A percentile compares a stretch with the other conserved stretches of the same genome.
phyloP scores from a whole-genome alignment of 495 filamentous ascomycete species.

The Baudoinia panamericana region DNA sequence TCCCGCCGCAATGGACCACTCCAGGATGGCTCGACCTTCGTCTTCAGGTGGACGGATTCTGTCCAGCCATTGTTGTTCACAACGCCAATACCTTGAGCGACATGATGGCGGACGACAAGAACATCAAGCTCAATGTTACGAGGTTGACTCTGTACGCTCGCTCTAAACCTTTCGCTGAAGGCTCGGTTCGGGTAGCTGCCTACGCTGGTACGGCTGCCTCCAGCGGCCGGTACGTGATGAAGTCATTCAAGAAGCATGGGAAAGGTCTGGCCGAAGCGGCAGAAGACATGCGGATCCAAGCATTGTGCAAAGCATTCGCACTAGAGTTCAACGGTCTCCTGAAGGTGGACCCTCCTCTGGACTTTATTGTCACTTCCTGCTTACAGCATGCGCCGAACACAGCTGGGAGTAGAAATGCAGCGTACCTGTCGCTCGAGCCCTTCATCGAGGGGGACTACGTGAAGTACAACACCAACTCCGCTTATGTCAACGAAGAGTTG shows the following conservation, averaged over 20 bases:
- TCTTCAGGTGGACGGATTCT: not conserved
- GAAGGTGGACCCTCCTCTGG: constrained; percentile 17
- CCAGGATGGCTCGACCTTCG: not conserved
- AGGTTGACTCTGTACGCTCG: not conserved
- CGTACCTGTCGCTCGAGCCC: constrained; percentile 26
- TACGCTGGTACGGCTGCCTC: not conserved
- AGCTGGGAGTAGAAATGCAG: no score
- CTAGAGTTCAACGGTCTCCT: constrained; percentile 31
- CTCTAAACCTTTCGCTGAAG: not conserved
- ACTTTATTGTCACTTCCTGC: constrained; percentile 29
- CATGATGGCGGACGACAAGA: not conserved
- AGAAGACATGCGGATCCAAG: constrained; percentile 1
- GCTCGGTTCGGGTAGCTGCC: not conserved
- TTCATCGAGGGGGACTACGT: constrained; percentile 27
- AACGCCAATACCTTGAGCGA: not conserved
- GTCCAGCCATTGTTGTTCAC: not conserved
- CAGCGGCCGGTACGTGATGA: not conserved
- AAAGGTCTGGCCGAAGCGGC: not conserved
- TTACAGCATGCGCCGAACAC: constrained; percentile 18
- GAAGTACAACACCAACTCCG: constrained; percentile 32
- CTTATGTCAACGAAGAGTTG: constrained; percentile 25
- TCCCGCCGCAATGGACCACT: not conserved
- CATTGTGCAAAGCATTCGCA: constrained; percentile 24
- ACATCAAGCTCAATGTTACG: not conserved
- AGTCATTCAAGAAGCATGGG: not conserved